Evolutionary conservation across 75 land plant species (phyloP).

Genomic region (Cupressus sempervirens): DNA sequence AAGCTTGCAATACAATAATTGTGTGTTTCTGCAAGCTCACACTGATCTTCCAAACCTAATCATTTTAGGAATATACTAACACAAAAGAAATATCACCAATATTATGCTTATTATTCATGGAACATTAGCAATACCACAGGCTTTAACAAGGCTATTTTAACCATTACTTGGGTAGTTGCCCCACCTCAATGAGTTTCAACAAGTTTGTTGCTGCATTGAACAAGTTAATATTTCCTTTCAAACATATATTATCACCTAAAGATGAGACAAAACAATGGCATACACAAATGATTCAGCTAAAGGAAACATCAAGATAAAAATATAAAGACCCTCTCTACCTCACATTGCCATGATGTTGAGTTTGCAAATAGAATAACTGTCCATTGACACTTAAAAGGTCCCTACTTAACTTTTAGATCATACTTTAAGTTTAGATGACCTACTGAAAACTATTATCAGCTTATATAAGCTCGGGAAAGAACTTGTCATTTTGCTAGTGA

Average conservation of each 20-base stretch:
- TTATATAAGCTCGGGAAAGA: background rate
- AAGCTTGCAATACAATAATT: too few species aligned
- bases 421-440: background rate
- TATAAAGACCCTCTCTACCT: background rate
- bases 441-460: background rate
- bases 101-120: background rate
- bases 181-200: background rate
- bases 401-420: background rate
- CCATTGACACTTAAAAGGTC: background rate
- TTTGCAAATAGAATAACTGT: background rate
- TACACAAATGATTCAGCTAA: background rate
- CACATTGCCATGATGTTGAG: background rate
- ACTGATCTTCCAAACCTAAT: background rate
- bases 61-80: background rate
- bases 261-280: background rate
- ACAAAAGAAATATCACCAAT: background rate
- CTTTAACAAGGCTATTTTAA: background rate
- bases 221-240: background rate
- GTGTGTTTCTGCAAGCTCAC: background rate
- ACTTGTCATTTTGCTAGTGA: background rate
- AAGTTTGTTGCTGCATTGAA: background rate
- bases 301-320: constrained; percentile 1
- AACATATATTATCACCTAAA: background rate
- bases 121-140: background rate
- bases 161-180: background rate